phyloP scores from a whole-genome alignment of 306 rosid species.

The Prinsepia uniflora region DNA sequence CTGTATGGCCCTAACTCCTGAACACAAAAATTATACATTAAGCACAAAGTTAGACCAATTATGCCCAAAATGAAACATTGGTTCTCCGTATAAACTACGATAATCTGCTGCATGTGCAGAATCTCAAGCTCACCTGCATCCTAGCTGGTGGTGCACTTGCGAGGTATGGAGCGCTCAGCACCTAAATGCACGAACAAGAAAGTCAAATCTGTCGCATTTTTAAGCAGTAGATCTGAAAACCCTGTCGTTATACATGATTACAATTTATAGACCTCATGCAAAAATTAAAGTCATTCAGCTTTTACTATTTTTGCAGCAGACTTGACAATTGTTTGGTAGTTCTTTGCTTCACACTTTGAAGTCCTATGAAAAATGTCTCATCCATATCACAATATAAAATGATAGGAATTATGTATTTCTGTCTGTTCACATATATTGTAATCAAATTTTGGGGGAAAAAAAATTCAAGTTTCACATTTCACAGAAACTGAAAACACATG shows the following conservation, averaged over 20 bases:
- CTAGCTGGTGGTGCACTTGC: conserved; percentile 45
- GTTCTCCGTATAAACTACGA: neutral
- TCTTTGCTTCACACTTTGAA: neutral
- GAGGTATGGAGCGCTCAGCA: conserved; percentile 92
- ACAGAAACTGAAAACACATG: too few relatives aligned
- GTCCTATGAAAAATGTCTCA: neutral
- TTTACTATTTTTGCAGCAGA: neutral
- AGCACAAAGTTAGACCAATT: too few relatives aligned
- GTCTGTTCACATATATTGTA: too few relatives aligned
- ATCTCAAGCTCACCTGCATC: conserved; percentile 59
- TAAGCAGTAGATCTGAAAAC: neutral
- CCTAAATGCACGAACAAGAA: conserved; percentile 41
- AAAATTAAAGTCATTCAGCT: conserved; percentile 1
- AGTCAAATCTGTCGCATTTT: conserved; percentile 10
- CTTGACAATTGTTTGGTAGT: neutral
- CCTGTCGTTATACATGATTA: neutral
- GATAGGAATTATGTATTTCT: neutral
- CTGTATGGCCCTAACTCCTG: conserved; percentile 67
- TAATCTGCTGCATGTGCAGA: neutral
- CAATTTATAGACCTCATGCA: neutral
- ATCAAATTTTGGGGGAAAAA: too few relatives aligned
- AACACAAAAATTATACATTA: neutral
- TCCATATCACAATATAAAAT: neutral
- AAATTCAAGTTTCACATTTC: too few relatives aligned
- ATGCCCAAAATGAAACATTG: neutral